phyloP scores from a whole-genome alignment of 2,329 filamentous ascomycete species.

The Calonectria montana region DNA sequence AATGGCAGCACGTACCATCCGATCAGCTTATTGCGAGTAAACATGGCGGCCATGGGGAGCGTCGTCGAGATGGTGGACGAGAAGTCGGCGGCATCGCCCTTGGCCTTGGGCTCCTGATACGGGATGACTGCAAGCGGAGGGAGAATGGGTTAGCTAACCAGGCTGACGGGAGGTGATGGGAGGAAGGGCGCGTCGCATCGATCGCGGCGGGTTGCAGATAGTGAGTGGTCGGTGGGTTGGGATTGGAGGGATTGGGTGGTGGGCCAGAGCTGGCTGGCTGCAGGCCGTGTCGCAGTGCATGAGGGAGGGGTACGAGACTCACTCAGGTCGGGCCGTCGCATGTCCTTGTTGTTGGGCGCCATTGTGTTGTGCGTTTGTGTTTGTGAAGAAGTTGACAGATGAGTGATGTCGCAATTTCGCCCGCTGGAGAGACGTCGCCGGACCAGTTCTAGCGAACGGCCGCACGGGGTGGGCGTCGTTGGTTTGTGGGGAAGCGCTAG shows the following conservation, averaged over 20 bases:
- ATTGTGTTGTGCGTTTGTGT: slow-evolving; percentile 38
- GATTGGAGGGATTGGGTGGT: background rate
- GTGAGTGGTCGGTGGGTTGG: background rate
- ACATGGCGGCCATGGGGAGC: slow-evolving; percentile 95
- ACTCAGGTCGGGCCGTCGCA: slow-evolving; percentile 59
- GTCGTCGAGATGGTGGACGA: slow-evolving; percentile 79
- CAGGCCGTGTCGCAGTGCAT: background rate
- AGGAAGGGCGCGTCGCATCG: background rate
- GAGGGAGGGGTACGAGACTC: slow-evolving; percentile 27
- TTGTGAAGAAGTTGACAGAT: slow-evolving; percentile 18
- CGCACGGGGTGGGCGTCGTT: slow-evolving; percentile 19
- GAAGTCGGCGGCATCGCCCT: slow-evolving; percentile 75
- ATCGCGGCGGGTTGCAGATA: background rate
- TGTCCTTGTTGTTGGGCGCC: slow-evolving; percentile 56
- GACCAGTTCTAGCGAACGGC: background rate
- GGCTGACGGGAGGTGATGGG: too few species aligned
- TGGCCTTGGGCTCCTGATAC: slow-evolving; percentile 80
- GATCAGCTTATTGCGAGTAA: slow-evolving; percentile 87
- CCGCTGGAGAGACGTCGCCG: slow-evolving; percentile 31
- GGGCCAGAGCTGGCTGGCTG: background rate
- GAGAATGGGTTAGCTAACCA: slow-evolving; percentile 25
- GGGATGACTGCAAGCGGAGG: slow-evolving; percentile 77
- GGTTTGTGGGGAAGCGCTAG: slow-evolving; percentile 28
- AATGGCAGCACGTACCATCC: slow-evolving; percentile 63
- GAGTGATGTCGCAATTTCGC: slow-evolving; percentile 36